These are phyloP conservation scores for Manihot esculenta DNA, from an alignment of 441 rosid species.

Conservation along the genomic window DNA sequence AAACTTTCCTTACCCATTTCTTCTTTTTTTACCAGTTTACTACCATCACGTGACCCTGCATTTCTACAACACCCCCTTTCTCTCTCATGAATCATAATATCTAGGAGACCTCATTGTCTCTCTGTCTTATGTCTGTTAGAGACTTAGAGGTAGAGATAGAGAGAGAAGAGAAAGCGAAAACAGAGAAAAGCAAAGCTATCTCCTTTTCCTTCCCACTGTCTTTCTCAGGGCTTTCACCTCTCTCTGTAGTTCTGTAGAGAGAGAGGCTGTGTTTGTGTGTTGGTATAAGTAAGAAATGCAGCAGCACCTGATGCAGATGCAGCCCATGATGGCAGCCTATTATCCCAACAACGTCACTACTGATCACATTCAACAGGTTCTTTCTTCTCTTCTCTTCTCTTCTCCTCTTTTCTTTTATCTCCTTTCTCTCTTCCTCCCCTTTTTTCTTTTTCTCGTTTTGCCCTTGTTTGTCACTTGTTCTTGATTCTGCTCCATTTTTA, in stretches of 20 bases:
- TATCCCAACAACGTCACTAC: slow-evolving; percentile 98
- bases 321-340: slow-evolving; percentile 99
- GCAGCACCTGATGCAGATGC: slow-evolving; percentile 99
- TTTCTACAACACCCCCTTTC: slow-evolving; percentile 14
- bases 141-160: not conserved
- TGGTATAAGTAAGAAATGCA: slow-evolving; percentile 50
- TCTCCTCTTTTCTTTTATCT: slow-evolving; percentile 18
- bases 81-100: slow-evolving; percentile 13
- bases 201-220: slow-evolving; percentile 12
- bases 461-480: not conserved
- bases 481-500: not conserved
- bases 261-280: slow-evolving; percentile 33
- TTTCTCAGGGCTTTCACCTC: slow-evolving; percentile 10
- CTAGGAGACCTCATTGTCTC: slow-evolving; percentile 9
- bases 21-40: not conserved
- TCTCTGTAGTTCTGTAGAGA: slow-evolving; percentile 18
- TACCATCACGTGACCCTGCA: slow-evolving; percentile 55
- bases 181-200: slow-evolving; percentile 21
- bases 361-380: slow-evolving; percentile 99
- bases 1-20: not conserved
- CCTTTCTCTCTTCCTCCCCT: not conserved
- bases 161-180: not conserved
- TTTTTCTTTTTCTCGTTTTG: not conserved
- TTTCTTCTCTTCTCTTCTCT: slow-evolving; percentile 26
- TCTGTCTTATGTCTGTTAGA: slow-evolving; percentile 13